phyloP scores from a whole-genome alignment of 768 basidiomycete species.

The Mycena metata region DNA sequence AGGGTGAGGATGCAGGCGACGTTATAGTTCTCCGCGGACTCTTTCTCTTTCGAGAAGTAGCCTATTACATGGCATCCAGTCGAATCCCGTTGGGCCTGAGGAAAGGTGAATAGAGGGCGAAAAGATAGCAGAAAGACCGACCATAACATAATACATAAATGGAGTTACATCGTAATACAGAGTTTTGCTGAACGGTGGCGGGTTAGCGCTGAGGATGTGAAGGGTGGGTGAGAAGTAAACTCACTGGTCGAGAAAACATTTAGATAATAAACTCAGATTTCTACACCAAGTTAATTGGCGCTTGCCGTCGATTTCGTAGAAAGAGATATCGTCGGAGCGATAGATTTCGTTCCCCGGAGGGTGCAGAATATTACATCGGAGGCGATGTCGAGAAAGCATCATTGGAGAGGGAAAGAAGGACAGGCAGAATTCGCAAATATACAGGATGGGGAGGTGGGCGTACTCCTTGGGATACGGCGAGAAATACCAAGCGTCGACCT shows the following conservation, averaged over 20 bases:
- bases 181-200: slow-evolving; percentile 78
- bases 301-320: slow-evolving; percentile 98
- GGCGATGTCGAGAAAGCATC: slow-evolving; percentile 93
- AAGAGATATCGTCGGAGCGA: slow-evolving; percentile 95
- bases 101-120: slow-evolving; percentile 22
- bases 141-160: slow-evolving; percentile 99
- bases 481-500: slow-evolving; percentile 99
- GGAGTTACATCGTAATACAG: slow-evolving; percentile 99
- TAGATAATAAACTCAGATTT: slow-evolving; percentile 95
- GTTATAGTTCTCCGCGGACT: slow-evolving; percentile 97
- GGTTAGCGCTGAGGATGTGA: slow-evolving; percentile 29
- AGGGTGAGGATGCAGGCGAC: slow-evolving; percentile 99
- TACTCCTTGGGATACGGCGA: slow-evolving; percentile 99
- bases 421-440: slow-evolving; percentile 99
- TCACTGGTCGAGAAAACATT: slow-evolving; percentile 98
- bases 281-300: slow-evolving; percentile 97
- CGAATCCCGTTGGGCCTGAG: slow-evolving; percentile 85
- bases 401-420: slow-evolving; percentile 91
- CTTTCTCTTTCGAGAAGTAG: slow-evolving; percentile 99
- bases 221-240: slow-evolving; percentile 50
- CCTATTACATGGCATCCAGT: slow-evolving; percentile 95
- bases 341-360: slow-evolving; percentile 99
- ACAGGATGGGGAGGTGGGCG: slow-evolving; percentile 93
- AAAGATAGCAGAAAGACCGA: slow-evolving; percentile 49
- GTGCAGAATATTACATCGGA: slow-evolving; percentile 90